Percentiles rank a stretch among this genome's conserved stretches.
Evolutionary conservation across 2,329 filamentous ascomycete species (phyloP).

Genomic region (Diaporthe batatas): DNA sequence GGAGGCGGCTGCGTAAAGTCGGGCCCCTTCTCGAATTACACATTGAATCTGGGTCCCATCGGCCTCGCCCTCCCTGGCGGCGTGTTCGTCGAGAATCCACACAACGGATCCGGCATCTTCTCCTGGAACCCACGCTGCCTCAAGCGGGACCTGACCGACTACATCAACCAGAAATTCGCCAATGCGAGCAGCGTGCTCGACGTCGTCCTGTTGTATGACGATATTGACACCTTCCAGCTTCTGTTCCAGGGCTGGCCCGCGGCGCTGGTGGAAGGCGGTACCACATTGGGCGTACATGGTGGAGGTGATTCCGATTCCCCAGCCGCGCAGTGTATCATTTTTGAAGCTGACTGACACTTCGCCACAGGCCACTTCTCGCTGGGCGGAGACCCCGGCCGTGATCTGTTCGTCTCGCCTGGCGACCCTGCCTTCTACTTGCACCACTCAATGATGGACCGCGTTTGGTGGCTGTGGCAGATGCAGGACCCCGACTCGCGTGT

Average conservation of each 20-base stretch:
- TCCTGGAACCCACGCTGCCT: slow-evolving; percentile 57
- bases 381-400: slow-evolving; percentile 3
- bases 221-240: slow-evolving; percentile 53
- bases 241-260: slow-evolving; percentile 46
- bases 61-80: slow-evolving; percentile 47
- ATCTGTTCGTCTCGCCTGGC: slow-evolving; percentile 2
- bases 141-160: slow-evolving; percentile 51
- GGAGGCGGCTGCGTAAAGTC: slow-evolving; percentile 66
- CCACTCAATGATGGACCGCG: slow-evolving; percentile 43
- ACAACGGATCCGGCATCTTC: slow-evolving; percentile 46
- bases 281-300: slow-evolving; percentile 7
- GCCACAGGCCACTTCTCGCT: not conserved
- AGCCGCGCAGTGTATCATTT: too few species aligned
- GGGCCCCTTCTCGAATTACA: slow-evolving; percentile 59
- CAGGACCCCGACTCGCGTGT: slow-evolving; percentile 52
- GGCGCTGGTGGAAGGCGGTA: not conserved
- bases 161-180: slow-evolving; percentile 30
- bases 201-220: slow-evolving; percentile 8
- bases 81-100: slow-evolving; percentile 45
- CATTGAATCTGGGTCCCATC: slow-evolving; percentile 53
- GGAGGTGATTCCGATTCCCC: not conserved
- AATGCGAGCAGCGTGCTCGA: slow-evolving; percentile 12
- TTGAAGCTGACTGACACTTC: not conserved
- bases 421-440: slow-evolving; percentile 15
- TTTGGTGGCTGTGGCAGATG: slow-evolving; percentile 55